These are phyloP conservation scores for Exophiala bonariae DNA, from an alignment of 2,329 filamentous ascomycete genomes.

Conservation along the genomic window DNA sequence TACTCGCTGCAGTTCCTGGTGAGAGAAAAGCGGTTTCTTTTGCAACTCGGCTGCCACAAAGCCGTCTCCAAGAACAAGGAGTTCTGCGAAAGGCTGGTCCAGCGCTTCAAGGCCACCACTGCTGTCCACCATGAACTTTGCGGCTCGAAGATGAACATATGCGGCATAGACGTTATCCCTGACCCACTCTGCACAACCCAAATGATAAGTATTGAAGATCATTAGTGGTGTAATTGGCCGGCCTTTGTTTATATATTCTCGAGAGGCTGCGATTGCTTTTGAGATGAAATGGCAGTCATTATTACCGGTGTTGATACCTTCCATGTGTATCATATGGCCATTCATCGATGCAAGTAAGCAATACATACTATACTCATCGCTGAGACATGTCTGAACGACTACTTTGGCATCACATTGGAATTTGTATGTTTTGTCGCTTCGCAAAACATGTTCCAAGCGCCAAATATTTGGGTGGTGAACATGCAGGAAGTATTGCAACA, in stretches of 20 bases:
- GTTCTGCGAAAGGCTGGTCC: conserved; percentile 17
- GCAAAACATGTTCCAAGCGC: conserved; percentile 16
- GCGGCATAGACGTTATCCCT: conserved; percentile 16
- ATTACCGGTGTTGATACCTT: background rate
- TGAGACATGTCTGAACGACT: conserved; percentile 15
- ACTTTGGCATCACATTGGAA: conserved; percentile 15
- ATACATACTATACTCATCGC: conserved; percentile 22
- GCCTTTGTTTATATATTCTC: conserved; percentile 11
- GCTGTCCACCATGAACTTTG: conserved; percentile 15
- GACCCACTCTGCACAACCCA: conserved; percentile 21
- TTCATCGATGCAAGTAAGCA: conserved; percentile 21
- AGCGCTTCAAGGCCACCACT: conserved; percentile 15
- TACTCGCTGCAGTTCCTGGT: conserved; percentile 17
- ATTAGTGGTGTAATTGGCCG: conserved; percentile 13
- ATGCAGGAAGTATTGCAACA: conserved; percentile 18
- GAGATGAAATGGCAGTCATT: conserved; percentile 15
- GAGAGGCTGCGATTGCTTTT: conserved; percentile 16
- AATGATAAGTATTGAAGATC: conserved; percentile 19
- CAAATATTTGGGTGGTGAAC: conserved; percentile 19
- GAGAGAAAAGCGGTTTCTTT: conserved; percentile 9
- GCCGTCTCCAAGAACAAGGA: conserved; percentile 19
- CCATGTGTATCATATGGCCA: conserved; percentile 15
- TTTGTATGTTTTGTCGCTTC: conserved; percentile 12
- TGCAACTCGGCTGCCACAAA: conserved; percentile 17
- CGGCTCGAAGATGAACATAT: conserved; percentile 18